A percentile compares a stretch with the other conserved stretches of the same genome.
phyloP scores from a whole-genome alignment of 1,284 basidiomycete species.

The Rhodotorula sp. region DNA sequence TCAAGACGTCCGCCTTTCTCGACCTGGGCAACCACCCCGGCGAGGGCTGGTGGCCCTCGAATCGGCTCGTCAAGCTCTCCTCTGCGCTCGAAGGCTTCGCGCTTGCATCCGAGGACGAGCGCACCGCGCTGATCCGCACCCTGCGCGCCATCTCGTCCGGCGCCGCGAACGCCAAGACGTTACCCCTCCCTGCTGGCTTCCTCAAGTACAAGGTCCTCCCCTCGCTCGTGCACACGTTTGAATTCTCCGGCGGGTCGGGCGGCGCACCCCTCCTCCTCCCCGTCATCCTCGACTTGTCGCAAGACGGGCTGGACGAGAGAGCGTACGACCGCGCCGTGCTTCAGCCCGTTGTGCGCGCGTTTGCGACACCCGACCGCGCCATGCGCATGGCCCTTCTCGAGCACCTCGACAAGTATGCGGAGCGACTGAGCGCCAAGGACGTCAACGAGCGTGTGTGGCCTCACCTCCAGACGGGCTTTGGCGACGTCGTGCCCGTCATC shows the following conservation, averaged over 20 bases:
- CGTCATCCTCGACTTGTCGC: constrained; percentile 13
- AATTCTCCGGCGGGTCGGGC: constrained; percentile 61
- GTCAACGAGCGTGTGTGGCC: constrained; percentile 92
- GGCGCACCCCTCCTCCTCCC: constrained; percentile 67
- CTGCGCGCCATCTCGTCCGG: constrained; percentile 29
- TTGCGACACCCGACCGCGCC: constrained; percentile 82
- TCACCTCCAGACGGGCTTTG: constrained; percentile 90
- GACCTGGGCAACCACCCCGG: constrained; percentile 61
- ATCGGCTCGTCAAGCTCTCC: constrained; percentile 82
- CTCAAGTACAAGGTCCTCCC: constrained; percentile 83
- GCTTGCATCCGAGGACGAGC: constrained; percentile 79
- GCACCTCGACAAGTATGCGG: constrained; percentile 76
- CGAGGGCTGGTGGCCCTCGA: constrained; percentile 79
- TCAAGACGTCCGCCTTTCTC: constrained; percentile 75
- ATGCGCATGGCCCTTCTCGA: constrained; percentile 92
- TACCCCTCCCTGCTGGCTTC: constrained; percentile 84
- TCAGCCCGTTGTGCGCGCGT: constrained; percentile 78
- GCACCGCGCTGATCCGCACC: constrained; percentile 67
- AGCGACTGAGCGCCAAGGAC: constrained; percentile 80
- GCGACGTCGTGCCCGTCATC: constrained; percentile 88
- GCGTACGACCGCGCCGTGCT: constrained; percentile 73
- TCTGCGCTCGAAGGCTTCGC: constrained; percentile 83
- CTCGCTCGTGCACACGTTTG: constrained; percentile 77
- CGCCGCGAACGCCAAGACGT: constrained; percentile 31
- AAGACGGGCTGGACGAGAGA: constrained; percentile 62